Base-by-base conservation (phyloP, 2,329 filamentous ascomycete species). In the Fusarium secorum region DNA sequence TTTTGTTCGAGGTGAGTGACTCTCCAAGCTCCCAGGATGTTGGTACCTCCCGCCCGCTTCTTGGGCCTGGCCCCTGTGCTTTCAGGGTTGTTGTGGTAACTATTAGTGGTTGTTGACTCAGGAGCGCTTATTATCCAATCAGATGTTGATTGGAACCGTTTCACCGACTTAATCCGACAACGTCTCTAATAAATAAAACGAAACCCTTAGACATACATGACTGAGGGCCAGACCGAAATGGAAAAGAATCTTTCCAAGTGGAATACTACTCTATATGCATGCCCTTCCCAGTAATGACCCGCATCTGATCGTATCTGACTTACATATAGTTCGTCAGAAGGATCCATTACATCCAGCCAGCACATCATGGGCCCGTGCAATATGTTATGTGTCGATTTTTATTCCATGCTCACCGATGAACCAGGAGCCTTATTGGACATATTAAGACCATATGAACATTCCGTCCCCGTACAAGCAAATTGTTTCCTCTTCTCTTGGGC, bases 81-180 rank as follows among this genome's bases (percentile, higher is more conserved):
- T 68, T 18, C 38, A 56, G 49, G 66, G 67, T 70, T 67, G 64
- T 70, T 66, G 61, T 67, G 64, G 64, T 67, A 67, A 67, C 64
- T 67, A 57, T 58, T 63, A 62, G 74, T 74, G 72, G 73, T 52
- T 73, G 65, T 71, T 74, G 53, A 64, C 49, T 49, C 46, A 64
- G 22, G 17, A 42, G 36, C 26, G n/a, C 24, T 14, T 39, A 45
- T 45, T 24, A 26, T 30, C 65, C 68, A 66, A 69, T 65, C 64
- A 67, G 41, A 15, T 51, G 57, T 28, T 28, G 24, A 33, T 46
- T 20, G 24, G 68, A 55, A n/a, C 18, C 49, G 39, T 51, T 67
- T 46, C 42, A 68, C 64, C 57, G 64, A 60, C 49, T 68, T 41
- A 28, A 68, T 68, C 49, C 41, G 49, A 67, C 22, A 62, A 36